Evolutionary conservation across 176 grass and related monocot genomes (phyloP).

Genomic region (Dactylis glomerata): DNA sequence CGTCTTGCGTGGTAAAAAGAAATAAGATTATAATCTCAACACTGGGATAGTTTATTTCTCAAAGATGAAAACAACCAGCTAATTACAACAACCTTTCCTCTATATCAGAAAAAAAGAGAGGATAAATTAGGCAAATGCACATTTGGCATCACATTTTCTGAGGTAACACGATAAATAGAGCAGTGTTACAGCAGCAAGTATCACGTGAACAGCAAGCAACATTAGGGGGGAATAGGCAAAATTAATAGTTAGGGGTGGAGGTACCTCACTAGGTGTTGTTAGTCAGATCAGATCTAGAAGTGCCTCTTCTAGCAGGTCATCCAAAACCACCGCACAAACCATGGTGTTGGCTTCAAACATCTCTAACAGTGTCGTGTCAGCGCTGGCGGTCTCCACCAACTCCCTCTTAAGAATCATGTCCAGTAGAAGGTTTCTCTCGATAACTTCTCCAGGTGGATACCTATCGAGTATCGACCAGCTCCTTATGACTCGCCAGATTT

Average conservation of each 20-base stretch:
- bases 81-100: slow-evolving; percentile 5
- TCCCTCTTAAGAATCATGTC: slow-evolving; percentile 76
- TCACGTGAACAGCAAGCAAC: slow-evolving; percentile 11
- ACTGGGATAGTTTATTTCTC: slow-evolving; percentile 15
- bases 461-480: slow-evolving; percentile 68
- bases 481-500: slow-evolving; percentile 69
- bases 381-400: slow-evolving; percentile 27
- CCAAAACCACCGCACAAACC: slow-evolving; percentile 54
- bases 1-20: neutral
- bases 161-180: slow-evolving; percentile 35
- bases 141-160: slow-evolving; percentile 43
- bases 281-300: slow-evolving; percentile 62
- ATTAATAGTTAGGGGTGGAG: slow-evolving; percentile 39
- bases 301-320: slow-evolving; percentile 62
- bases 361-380: slow-evolving; percentile 42
- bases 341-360: slow-evolving; percentile 50
- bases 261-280: slow-evolving; percentile 53
- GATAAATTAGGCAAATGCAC: slow-evolving; percentile 16
- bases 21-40: neutral
- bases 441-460: slow-evolving; percentile 33
- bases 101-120: slow-evolving; percentile 23
- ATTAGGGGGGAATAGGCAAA: slow-evolving; percentile 32
- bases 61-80: slow-evolving; percentile 16
- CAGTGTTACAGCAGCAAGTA: slow-evolving; percentile 46
- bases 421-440: slow-evolving; percentile 43